Percentiles rank a stretch among this genome's conserved stretches.
Evolutionary conservation across 768 basidiomycete genomes (phyloP).

Genomic region (Mycena capillaripes): DNA sequence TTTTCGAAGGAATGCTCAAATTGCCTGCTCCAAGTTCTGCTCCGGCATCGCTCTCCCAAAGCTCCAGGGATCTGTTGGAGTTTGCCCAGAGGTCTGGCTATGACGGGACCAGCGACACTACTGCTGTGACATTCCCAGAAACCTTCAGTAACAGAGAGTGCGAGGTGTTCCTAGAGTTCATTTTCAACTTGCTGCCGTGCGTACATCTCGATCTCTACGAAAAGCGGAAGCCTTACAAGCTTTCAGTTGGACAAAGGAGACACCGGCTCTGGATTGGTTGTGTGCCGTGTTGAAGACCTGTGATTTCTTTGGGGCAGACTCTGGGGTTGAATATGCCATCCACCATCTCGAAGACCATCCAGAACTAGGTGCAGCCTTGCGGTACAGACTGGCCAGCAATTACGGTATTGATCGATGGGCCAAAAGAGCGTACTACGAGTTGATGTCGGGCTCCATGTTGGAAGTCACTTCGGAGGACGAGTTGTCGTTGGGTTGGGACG

Average conservation of each 20-base stretch:
- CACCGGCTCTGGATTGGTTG: background rate
- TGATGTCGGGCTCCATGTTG: background rate
- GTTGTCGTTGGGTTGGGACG: background rate
- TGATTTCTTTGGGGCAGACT: slow-evolving; percentile 9
- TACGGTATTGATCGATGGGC: background rate
- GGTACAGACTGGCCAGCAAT: background rate
- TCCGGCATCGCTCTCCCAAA: background rate
- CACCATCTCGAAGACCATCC: slow-evolving; percentile 12
- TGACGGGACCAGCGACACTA: background rate
- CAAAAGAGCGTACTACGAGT: background rate
- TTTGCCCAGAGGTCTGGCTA: background rate
- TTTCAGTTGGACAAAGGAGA: background rate
- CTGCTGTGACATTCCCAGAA: background rate
- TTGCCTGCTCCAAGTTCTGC: background rate
- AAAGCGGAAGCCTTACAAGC: background rate
- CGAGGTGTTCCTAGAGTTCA: slow-evolving; percentile 3
- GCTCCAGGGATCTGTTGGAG: background rate
- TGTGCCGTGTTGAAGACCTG: slow-evolving; percentile 7
- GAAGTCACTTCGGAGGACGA: background rate
- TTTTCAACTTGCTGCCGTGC: slow-evolving; percentile 2
- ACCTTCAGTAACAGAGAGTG: background rate
- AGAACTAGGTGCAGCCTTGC: background rate
- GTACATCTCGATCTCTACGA: background rate
- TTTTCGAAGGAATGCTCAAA: background rate
- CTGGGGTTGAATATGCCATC: background rate